Conservation (phyloP, 2,329 filamentous ascomycete genomes). For the Pleurostoma richardsiae region DNA sequence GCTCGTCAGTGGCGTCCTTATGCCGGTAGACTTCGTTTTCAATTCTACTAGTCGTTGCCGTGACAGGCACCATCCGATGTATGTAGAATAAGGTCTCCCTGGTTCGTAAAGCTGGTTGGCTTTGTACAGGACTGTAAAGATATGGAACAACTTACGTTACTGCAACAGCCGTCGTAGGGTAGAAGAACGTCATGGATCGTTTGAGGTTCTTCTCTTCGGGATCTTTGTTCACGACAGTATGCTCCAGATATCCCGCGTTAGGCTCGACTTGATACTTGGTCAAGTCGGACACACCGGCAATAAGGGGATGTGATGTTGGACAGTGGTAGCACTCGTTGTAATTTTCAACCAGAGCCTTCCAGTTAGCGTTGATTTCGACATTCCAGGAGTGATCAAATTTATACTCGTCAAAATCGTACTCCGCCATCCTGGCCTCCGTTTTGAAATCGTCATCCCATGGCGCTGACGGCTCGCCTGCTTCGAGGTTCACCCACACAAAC, state of each 20-base stretch:
- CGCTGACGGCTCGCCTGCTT: constrained; percentile 28
- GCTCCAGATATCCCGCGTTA: constrained; percentile 19
- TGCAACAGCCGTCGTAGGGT: constrained; percentile 30
- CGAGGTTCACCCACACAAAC: constrained; percentile 47
- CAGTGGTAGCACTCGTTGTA: constrained; percentile 47
- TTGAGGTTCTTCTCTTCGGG: constrained; percentile 24
- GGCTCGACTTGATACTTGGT: constrained; percentile 48
- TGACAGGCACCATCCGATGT: constrained; percentile 42
- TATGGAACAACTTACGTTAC: constrained; percentile 25
- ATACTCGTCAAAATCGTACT: constrained; percentile 18
- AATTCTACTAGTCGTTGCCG: constrained; percentile 34
- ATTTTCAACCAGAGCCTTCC: constrained; percentile 38
- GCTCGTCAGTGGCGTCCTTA: constrained; percentile 36
- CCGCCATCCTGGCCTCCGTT: constrained; percentile 13
- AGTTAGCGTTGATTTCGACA: constrained; percentile 28
- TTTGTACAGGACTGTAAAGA: not conserved
- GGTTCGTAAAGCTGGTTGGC: not conserved
- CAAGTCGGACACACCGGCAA: constrained; percentile 25
- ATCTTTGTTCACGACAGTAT: constrained; percentile 22
- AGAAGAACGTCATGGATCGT: constrained; percentile 20
- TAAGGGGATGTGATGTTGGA: constrained; percentile 39
- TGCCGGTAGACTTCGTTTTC: constrained; percentile 48
- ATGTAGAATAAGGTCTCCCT: constrained; percentile 46
- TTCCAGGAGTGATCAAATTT: constrained; percentile 24
- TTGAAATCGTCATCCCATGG: constrained; percentile 37